Evolutionary conservation across 148 eudicot species (phyloP).

Genomic region (Nepenthes gracilis): DNA sequence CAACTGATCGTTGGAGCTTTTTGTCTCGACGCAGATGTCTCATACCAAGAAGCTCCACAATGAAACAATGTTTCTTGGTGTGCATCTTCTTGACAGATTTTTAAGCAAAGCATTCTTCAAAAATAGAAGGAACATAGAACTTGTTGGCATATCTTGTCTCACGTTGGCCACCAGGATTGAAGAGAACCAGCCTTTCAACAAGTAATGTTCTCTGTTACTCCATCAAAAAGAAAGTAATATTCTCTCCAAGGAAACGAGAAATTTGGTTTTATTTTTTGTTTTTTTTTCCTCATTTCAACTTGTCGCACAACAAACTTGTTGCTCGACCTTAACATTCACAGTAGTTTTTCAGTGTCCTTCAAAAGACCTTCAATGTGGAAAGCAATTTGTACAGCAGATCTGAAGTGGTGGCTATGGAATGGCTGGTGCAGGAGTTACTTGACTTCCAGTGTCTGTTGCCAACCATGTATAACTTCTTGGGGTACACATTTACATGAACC

Average conservation of each 20-base stretch:
- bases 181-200: conserved; percentile 89
- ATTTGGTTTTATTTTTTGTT: not conserved
- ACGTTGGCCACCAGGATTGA: conserved; percentile 86
- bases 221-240: not conserved
- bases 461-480: conserved; percentile 75
- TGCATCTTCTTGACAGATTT: conserved; percentile 71
- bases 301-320: not conserved
- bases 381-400: conserved; percentile 44
- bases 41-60: conserved; percentile 44
- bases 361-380: conserved; percentile 45
- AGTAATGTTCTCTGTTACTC: conserved; percentile 21
- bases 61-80: conserved; percentile 81
- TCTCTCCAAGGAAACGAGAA: not conserved
- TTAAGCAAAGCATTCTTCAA: conserved; percentile 76
- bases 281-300: not conserved
- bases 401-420: conserved; percentile 99
- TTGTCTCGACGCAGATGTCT: conserved; percentile 42
- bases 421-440: conserved; percentile 90
- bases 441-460: conserved; percentile 73
- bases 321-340: not conserved
- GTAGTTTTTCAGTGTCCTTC: conserved; percentile 40
- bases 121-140: conserved; percentile 55
- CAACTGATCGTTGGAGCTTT: not conserved
- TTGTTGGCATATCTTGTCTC: conserved; percentile 87
- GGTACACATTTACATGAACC: conserved; percentile 25